Evolutionary conservation across 106 monocot species (phyloP), one percentile per base, ranked within the genome.

Genomic region (Xerophyta viscosa): DNA sequence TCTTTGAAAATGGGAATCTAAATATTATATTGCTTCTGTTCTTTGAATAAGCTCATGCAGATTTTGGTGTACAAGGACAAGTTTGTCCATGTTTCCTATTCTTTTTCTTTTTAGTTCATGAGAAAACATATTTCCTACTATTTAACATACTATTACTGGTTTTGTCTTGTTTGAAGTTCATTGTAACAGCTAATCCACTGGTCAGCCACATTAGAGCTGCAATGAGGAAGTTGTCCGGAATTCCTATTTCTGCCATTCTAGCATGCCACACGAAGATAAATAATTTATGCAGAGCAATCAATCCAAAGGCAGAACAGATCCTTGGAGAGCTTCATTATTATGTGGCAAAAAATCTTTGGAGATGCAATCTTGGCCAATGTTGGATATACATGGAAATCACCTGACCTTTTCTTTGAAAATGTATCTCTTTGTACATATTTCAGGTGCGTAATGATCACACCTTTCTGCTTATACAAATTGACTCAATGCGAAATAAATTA

Each of bases 361-460:
- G 68, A 98, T 79, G 85, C 96, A 12, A 61, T 98, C 44, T 53
- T 98, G 63, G 96, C 81, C 30, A 71, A 73, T 66, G 29, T 98
- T 58, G 89, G 89, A 42, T 98, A 86, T 27, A 69, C 69, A 48
- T 75, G 96, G 96, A 98, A 66, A 28, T 79, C 83, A 49, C 50
- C 72, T 18, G 46, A 71, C 22, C 79, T 98, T 48, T 82, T 74
- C 29, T 67, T 47, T 72, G 82, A 90, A 59, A 73, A 98, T 55
- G 66, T 98, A 21, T 61, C 67, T 39, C 43, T 85, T 37, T 73
- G 71, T 42, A 55, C 76, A 7, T 98, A 90, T 76, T 86, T 89
- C 77, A 85, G 89, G 89, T 89, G 6, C 15, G 3, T 4, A 8
- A 3, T 17, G n/a, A 9, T 44, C n/a, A 44, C 4, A 17, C 15